phyloP scores from a whole-genome alignment of 2,329 filamentous ascomycete genomes.

The Pseudogymnoascus sp. region DNA sequence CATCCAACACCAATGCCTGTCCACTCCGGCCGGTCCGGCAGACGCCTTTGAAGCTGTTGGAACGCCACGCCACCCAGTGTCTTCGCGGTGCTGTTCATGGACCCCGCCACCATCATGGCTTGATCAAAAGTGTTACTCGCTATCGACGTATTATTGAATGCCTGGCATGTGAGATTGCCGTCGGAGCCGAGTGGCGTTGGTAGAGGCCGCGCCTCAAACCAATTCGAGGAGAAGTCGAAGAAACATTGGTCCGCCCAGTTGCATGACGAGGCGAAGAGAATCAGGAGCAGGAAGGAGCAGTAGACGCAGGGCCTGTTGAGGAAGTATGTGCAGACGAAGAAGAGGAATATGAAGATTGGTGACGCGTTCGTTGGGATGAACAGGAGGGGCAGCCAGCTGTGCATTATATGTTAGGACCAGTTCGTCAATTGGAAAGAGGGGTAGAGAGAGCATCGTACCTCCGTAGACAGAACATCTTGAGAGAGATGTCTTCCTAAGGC shows the following conservation, averaged over 20 bases:
- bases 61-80: constrained; percentile 61
- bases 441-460: constrained; percentile 37
- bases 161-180: constrained; percentile 17
- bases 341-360: constrained; percentile 77
- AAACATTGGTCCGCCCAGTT: constrained; percentile 87
- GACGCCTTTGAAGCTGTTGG: constrained; percentile 46
- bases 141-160: constrained; percentile 21
- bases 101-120: constrained; percentile 27
- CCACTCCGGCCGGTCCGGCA: constrained; percentile 55
- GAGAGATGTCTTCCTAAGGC: neutral
- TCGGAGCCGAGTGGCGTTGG: constrained; percentile 16
- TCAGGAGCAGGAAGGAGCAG: constrained; percentile 90
- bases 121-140: constrained; percentile 30
- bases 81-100: constrained; percentile 62
- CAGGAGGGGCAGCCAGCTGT: constrained; percentile 76
- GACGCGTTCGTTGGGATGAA: constrained; percentile 84
- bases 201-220: constrained; percentile 72
- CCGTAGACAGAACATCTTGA: constrained; percentile 54
- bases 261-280: constrained; percentile 87
- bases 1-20: constrained; percentile 77
- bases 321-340: constrained; percentile 90
- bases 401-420: constrained; percentile 14
- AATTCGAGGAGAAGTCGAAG: constrained; percentile 84
- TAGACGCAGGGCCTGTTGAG: constrained; percentile 96
- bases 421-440: constrained; percentile 4